Conservation (phyloP, 352 stramenopile species). For the Phytophthora brassicae region DNA sequence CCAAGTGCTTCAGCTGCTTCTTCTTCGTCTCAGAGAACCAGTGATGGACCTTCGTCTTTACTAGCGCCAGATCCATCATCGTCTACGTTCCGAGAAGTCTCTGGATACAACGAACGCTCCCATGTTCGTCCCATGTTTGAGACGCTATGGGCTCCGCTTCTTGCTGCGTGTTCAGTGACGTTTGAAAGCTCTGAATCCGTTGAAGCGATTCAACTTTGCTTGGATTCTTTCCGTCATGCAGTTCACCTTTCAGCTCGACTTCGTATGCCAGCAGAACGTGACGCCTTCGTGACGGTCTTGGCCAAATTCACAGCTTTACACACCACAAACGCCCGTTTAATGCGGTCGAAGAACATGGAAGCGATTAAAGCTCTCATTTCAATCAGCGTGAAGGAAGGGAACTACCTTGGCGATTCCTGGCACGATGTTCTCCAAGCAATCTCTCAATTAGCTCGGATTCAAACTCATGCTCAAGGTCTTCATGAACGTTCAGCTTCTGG, state of each 20-base stretch:
- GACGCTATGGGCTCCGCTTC: constrained; percentile 96
- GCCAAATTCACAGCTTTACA: constrained; percentile 96
- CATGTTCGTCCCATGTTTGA: constrained; percentile 98
- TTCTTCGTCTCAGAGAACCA: constrained; percentile 14
- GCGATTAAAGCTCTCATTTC: constrained; percentile 96
- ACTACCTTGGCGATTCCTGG: constrained; percentile 98
- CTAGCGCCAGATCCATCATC: constrained; percentile 29
- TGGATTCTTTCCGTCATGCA: constrained; percentile 95
- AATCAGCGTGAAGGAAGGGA: constrained; percentile 96
- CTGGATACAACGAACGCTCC: constrained; percentile 64
- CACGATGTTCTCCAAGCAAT: constrained; percentile 95
- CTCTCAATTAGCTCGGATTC: constrained; percentile 96
- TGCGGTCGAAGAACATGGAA: constrained; percentile 98
- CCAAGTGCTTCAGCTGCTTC: constrained; percentile 7
- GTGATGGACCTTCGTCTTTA: constrained; percentile 16
- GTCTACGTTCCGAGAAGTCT: constrained; percentile 65
- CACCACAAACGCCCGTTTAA: constrained; percentile 89
- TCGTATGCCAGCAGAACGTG: constrained; percentile 91
- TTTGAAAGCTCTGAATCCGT: constrained; percentile 94
- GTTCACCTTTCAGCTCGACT: constrained; percentile 89
- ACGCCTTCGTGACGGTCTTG: constrained; percentile 96
- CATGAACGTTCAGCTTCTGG: constrained; percentile 36
- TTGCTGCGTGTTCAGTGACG: constrained; percentile 97
- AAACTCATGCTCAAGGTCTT: constrained; percentile 93
- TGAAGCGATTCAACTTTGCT: constrained; percentile 91